A percentile compares a stretch with the other conserved stretches of the same genome.
These are phyloP conservation scores for Pelargonium exstipulatum DNA, from an alignment of 441 rosid species.

Conservation along the genomic window DNA sequence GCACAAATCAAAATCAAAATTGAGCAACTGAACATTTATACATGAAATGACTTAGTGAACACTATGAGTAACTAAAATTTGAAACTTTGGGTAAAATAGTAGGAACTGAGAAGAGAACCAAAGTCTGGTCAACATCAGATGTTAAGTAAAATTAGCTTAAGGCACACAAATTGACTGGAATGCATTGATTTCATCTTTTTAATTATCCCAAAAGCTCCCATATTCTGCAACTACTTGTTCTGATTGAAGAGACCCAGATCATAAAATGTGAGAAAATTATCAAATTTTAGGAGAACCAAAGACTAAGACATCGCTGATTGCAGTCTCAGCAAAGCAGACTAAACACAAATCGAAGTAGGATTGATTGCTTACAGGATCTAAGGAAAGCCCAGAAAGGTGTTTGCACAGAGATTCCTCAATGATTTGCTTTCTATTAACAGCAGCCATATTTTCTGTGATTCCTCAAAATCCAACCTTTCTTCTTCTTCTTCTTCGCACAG, in stretches of 20 bases:
- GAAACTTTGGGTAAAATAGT: not conserved
- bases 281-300: not conserved
- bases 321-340: constrained; percentile 1
- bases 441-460: not conserved
- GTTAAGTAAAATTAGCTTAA: not conserved
- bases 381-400: constrained; percentile 31
- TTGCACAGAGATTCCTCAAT: constrained; percentile 49
- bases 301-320: not conserved
- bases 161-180: not conserved
- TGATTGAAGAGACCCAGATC: not conserved
- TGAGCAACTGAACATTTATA: not conserved
- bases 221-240: not conserved
- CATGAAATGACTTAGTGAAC: no score
- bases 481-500: not conserved
- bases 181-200: not conserved
- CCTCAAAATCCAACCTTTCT: not conserved
- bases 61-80: not conserved
- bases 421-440: constrained; percentile 37
- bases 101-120: not conserved
- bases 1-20: constrained; percentile 22
- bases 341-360: constrained; percentile 15
- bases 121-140: not conserved
- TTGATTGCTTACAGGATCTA: constrained; percentile 44
- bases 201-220: not conserved
- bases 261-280: not conserved